These are phyloP conservation scores for Lactarius trivialis DNA, from an alignment of 768 basidiomycete species.

Conservation along the genomic window DNA sequence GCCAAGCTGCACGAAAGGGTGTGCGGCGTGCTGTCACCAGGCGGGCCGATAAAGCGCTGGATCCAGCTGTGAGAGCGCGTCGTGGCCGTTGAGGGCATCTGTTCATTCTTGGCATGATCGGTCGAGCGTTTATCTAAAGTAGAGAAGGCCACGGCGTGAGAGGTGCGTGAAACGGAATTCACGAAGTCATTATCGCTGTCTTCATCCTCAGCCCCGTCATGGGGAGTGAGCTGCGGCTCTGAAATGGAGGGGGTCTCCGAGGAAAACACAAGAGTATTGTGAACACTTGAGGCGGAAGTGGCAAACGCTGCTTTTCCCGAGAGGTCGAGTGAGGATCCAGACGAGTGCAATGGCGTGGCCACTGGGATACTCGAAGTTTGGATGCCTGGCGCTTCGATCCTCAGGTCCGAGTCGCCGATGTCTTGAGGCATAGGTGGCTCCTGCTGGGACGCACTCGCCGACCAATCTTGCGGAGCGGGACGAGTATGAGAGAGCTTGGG, in stretches of 20 bases:
- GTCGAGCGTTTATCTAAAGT: conserved; percentile 28
- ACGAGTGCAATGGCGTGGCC: no score
- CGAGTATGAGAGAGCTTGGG: conserved; percentile 44
- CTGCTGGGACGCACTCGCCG: background rate
- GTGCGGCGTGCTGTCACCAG: conserved; percentile 19
- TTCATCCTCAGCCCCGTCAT: conserved; percentile 8
- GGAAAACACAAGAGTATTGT: background rate
- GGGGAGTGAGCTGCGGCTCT: conserved; percentile 8
- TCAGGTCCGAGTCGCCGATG: conserved; percentile 1
- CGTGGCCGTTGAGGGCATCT: background rate
- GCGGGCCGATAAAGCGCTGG: conserved; percentile 14
- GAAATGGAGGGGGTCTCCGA: background rate
- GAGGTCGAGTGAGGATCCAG: background rate
- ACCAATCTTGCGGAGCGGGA: background rate
- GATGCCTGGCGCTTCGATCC: background rate
- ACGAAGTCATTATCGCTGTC: conserved; percentile 24
- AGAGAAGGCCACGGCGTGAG: conserved; percentile 34
- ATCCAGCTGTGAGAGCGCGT: conserved; percentile 13
- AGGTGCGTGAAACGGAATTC: conserved; percentile 26
- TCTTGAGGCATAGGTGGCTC: background rate
- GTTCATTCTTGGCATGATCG: conserved; percentile 25
- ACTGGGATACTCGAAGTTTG: background rate
- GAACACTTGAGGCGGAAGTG: no score
- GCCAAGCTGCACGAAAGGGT: conserved; percentile 29
- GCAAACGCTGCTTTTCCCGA: background rate